Evolutionary conservation across 441 rosid genomes (phyloP), one percentile per base, ranked within the genome.

Genomic region (Euphorbia neoarborescens): DNA sequence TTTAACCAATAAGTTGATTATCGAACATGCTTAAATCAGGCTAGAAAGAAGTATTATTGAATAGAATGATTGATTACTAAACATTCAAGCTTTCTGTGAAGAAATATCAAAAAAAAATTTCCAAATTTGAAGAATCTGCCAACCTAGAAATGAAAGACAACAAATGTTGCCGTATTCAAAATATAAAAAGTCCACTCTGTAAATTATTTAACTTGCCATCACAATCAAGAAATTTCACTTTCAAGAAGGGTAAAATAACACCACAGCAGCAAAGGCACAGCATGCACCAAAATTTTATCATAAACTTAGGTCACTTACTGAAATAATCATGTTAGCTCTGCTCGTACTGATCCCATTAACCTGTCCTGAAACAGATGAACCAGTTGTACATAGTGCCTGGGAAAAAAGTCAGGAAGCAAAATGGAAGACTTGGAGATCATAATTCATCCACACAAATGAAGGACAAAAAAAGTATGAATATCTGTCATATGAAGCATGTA

Each of bases 241-340:
- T 6, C 2, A 28, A 13, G 25, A 69, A 37, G n/a, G 7, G 35
- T 32, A 35, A 5, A 10, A 51, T 22, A 24, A 20, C 67, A 15
- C 13, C 37, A 25, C n/a, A 65, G n/a, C 37, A 44, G 56, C 30
- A 32, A 65, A 24, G 50, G 53, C 27, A 64, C 24, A 25, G 34
- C 70, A 62, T 62, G 53, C 56, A 58, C 22, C 48, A 37, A 69
- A 28, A 38, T 28, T 42, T 32, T 51, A 70, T 19, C 13, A 71
- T 53, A 65, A 68, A 68, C 22, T 15, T 38, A 40, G 10, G 56
- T 59, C 15, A 81, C 95, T 84, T 73, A 89, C 99, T 14, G 97
- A 79, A 76, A 94, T 89, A 59, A 94, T 91, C 97, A 94, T 88
- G 75, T 91, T 96, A 59, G 92, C 99, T 81, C 96, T 83, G 86